These are phyloP conservation scores for Starmerella floris DNA, from an alignment of 805 yeast genomes.

Conservation along the genomic window DNA sequence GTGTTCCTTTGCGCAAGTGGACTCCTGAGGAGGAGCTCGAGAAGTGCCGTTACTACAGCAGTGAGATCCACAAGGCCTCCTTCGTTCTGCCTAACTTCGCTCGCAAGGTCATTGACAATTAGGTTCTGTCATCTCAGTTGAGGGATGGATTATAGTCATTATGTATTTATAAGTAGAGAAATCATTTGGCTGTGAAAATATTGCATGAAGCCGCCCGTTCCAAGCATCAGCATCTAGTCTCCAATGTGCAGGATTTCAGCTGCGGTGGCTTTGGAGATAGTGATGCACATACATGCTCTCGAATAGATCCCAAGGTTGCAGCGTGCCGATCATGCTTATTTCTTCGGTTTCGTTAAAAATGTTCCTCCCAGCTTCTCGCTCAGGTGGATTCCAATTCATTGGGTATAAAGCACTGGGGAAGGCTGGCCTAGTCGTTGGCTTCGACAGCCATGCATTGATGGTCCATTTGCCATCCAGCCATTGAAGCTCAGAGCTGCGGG, in stretches of 20 bases:
- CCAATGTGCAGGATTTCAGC: no score
- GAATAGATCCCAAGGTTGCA: conserved; percentile 4
- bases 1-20: conserved; percentile 39
- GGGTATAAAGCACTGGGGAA: conserved; percentile 17
- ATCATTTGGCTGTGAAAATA: no score
- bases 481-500: conserved; percentile 6
- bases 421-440: conserved; percentile 13
- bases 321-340: conserved; percentile 1
- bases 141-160: no score
- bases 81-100: conserved; percentile 80
- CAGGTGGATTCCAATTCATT: conserved; percentile 9
- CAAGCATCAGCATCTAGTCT: no score
- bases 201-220: no score
- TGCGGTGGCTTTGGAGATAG: conserved; percentile 1
- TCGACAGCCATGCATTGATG: neutral
- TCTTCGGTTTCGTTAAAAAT: conserved; percentile 1
- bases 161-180: no score
- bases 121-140: no score
- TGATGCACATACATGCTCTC: conserved; percentile 14
- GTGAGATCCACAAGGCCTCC: conserved; percentile 53
- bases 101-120: conserved; percentile 18
- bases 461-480: conserved; percentile 17
- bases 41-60: conserved; percentile 51
- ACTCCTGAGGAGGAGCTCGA: conserved; percentile 35
- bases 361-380: neutral